These are phyloP conservation scores for Pseudonitzschia multiseries DNA, from an alignment of 108 stramenopile genomes.

Conservation along the genomic window DNA sequence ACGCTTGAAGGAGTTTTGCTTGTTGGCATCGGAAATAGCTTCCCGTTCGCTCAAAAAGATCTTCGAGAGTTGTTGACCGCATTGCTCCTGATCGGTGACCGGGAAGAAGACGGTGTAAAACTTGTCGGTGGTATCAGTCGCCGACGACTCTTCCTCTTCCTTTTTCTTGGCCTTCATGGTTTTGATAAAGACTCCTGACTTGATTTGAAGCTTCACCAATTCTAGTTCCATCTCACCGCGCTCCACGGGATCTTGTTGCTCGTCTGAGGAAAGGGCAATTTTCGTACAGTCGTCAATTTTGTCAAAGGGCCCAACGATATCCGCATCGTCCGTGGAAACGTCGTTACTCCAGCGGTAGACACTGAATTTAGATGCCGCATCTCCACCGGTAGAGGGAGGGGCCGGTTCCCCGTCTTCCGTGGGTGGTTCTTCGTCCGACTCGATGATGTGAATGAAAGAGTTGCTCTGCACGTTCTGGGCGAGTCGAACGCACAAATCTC, in stretches of 20 bases:
- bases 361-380: slow-evolving; percentile 30
- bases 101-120: slow-evolving; percentile 83
- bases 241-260: slow-evolving; percentile 37
- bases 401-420: slow-evolving; percentile 55
- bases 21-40: slow-evolving; percentile 65
- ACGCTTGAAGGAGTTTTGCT: slow-evolving; percentile 85
- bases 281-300: slow-evolving; percentile 56
- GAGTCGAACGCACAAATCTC: slow-evolving; percentile 78
- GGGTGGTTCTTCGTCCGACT: slow-evolving; percentile 80
- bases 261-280: slow-evolving; percentile 50
- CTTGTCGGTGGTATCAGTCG: slow-evolving; percentile 14
- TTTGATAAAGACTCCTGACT: slow-evolving; percentile 76
- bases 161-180: slow-evolving; percentile 50
- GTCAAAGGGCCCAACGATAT: slow-evolving; percentile 75
- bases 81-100: slow-evolving; percentile 60
- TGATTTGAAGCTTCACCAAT: slow-evolving; percentile 65
- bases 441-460: slow-evolving; percentile 74
- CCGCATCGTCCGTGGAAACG: slow-evolving; percentile 68
- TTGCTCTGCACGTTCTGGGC: slow-evolving; percentile 53
- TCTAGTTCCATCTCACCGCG: slow-evolving; percentile 81
- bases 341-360: slow-evolving; percentile 83
- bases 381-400: slow-evolving; percentile 38
- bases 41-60: slow-evolving; percentile 75
- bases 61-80: slow-evolving; percentile 78
- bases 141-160: slow-evolving; percentile 30